Base-by-base conservation (phyloP, 108 stramenopile species). In the Cyclotella atomus region DNA sequence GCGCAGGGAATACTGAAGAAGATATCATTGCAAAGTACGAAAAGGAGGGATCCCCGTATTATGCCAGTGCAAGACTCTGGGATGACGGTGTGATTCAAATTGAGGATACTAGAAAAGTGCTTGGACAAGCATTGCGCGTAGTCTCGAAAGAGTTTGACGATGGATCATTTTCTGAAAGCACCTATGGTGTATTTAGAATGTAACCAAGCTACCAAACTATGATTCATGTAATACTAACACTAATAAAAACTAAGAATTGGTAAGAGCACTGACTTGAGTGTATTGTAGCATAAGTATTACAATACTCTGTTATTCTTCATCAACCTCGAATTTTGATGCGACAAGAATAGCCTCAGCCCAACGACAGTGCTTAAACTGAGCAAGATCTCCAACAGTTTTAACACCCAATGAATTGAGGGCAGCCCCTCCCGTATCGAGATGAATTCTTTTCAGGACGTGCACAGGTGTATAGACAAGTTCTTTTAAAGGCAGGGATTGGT, bases 61-160 rank as follows among this genome's bases (percentile, higher is more conserved):
- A 82, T 75, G 93, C 95, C 16, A 93, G 92, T 43, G 96, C 97
- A 0, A 77, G 97, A 33, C 83, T 99, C 35, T 99, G 97, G 97
- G 98, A 99, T 63, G 98, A 99, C 69, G 98, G 98, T 19, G 89
- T 99, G 53, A 99, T 99, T 75, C 92, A 97, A 45, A 95, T 97
- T 0, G 86, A 86, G 21, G 94, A 97, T 50, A 97, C 97, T 2
- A 76, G 98, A 17, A 79, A 68, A 20, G 97, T 99, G 19, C 72
- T 99, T 43, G 96, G 97, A 0, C 75, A 87, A 60, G 87, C 88
- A 17, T 68, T 98, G 70, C 82, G 88, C 17, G 87, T 92, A 41
- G 90, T 87, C 1, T 86, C 77, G 5, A 86, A 88, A 80, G 75
- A 89, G 29, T 68, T 74, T 33, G 56, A 57, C 20, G 67, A 82